Conservation (phyloP, 2,329 filamentous ascomycete genomes). For the Alternaria triticina region DNA sequence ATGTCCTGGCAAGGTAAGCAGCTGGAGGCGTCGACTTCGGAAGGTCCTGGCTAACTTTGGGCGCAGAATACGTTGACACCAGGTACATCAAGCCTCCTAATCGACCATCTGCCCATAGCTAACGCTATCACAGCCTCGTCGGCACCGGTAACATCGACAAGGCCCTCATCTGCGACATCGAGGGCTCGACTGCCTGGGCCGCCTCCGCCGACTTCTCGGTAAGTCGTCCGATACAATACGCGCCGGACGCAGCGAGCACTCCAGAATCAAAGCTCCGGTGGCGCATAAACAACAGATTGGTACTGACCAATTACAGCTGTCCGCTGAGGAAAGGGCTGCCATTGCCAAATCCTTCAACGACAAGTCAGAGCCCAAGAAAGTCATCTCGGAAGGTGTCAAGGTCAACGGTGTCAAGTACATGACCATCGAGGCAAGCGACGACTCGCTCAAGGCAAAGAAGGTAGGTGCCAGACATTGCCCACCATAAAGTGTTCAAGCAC, state of each 20-base stretch:
- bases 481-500: background rate
- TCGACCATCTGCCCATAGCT: constrained; percentile 10
- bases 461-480: constrained; percentile 54
- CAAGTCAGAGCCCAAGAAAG: constrained; percentile 66
- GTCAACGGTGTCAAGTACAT: constrained; percentile 80
- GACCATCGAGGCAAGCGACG: constrained; percentile 75
- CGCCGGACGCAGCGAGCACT: background rate
- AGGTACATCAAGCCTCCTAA: constrained; percentile 34
- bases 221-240: constrained; percentile 45
- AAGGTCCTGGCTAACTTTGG: constrained; percentile 27
- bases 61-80: constrained; percentile 51
- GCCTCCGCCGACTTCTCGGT: constrained; percentile 88
- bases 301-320: constrained; percentile 50
- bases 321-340: constrained; percentile 61
- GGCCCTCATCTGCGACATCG: constrained; percentile 58
- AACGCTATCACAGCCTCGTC: constrained; percentile 45
- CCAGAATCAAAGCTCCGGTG: background rate
- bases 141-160: constrained; percentile 55
- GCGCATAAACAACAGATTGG: background rate
- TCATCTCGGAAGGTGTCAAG: constrained; percentile 75
- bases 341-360: constrained; percentile 62
- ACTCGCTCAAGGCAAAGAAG: constrained; percentile 85
- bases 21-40: constrained; percentile 11
- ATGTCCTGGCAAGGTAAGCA: constrained; percentile 54
- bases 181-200: constrained; percentile 68